Evolutionary conservation across 1,139 yeast species (phyloP).

Genomic region (Saccharomycopsis phalli): DNA sequence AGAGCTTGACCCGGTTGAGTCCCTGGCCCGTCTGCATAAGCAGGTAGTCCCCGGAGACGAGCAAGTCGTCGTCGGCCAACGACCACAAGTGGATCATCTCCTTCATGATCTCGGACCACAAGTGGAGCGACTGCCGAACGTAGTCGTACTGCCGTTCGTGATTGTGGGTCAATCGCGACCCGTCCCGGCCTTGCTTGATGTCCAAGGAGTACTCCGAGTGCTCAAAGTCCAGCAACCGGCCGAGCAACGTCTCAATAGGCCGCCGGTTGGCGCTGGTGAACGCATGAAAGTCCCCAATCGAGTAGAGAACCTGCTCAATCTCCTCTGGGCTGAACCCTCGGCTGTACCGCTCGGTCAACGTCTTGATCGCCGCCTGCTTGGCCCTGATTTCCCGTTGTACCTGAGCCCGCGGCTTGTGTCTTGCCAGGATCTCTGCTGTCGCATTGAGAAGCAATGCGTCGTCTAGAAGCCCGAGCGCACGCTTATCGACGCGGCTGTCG

Average conservation of each 20-base stretch:
- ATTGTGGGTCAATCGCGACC: slow-evolving; percentile 61
- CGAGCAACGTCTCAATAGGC: slow-evolving; percentile 53
- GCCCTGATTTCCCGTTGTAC: slow-evolving; percentile 48
- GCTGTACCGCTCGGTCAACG: slow-evolving; percentile 36
- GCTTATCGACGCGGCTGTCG: slow-evolving; percentile 26
- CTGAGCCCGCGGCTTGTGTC: slow-evolving; percentile 41
- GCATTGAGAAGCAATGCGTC: slow-evolving; percentile 53
- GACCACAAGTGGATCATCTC: slow-evolving; percentile 69
- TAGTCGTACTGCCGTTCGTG: slow-evolving; percentile 62
- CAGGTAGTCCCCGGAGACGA: slow-evolving; percentile 39
- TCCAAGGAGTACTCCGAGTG: slow-evolving; percentile 41
- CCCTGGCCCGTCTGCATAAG: slow-evolving; percentile 74
- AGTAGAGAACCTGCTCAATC: slow-evolving; percentile 55
- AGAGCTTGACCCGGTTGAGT: slow-evolving; percentile 58
- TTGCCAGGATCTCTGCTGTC: slow-evolving; percentile 53
- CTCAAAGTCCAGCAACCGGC: slow-evolving; percentile 41
- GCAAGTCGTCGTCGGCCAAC: slow-evolving; percentile 58
- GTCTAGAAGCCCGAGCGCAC: slow-evolving; percentile 38
- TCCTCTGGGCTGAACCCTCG: slow-evolving; percentile 42
- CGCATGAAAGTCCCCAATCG: slow-evolving; percentile 67
- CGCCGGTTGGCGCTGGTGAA: slow-evolving; percentile 57
- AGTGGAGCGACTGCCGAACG: slow-evolving; percentile 57
- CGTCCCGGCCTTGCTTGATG: slow-evolving; percentile 51
- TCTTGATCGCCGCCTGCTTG: slow-evolving; percentile 57
- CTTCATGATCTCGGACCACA: slow-evolving; percentile 67